phyloP scores from a whole-genome alignment of 345 rosid genomes.

The Gossypium ekmanianum region DNA sequence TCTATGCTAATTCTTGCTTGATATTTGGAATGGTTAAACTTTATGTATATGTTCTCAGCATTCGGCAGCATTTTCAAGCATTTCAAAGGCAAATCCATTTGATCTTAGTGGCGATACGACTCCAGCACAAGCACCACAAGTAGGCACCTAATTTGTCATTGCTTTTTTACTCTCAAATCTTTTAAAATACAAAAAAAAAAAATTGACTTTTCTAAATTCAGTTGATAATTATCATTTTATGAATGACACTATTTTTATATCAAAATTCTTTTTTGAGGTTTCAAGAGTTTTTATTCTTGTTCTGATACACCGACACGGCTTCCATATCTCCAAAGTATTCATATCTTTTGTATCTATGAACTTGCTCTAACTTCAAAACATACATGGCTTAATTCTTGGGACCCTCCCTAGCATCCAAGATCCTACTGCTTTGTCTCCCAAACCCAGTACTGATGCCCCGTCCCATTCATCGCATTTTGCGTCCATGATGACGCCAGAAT shows the following conservation, averaged over 20 bases:
- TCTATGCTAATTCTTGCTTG: neutral
- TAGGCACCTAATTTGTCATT: conserved; percentile 21
- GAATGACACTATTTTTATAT: neutral
- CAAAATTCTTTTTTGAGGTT: neutral
- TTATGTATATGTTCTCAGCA: conserved; percentile 33
- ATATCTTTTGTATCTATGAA: neutral
- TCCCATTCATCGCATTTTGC: conserved; percentile 36
- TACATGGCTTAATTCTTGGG: conserved; percentile 19
- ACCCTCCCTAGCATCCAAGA: conserved; percentile 31
- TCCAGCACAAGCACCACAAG: conserved; percentile 35
- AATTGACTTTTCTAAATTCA: neutral
- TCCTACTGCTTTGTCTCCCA: conserved; percentile 23
- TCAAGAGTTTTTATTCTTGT: neutral
- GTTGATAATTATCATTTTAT: neutral
- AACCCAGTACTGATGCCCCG: conserved; percentile 26
- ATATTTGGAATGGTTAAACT: neutral
- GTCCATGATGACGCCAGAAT: conserved; percentile 24
- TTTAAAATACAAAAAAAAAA: neutral
- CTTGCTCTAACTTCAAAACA: neutral
- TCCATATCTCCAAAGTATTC: neutral
- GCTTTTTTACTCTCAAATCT: neutral
- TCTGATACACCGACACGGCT: neutral
- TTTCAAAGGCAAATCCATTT: conserved; percentile 59
- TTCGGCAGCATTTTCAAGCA: conserved; percentile 28
- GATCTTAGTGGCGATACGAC: conserved; percentile 40